Percentiles rank a stretch among this genome's conserved stretches.
These are phyloP conservation scores for Pelargonium nanum DNA, from an alignment of 345 rosid species.

Conservation along the genomic window DNA sequence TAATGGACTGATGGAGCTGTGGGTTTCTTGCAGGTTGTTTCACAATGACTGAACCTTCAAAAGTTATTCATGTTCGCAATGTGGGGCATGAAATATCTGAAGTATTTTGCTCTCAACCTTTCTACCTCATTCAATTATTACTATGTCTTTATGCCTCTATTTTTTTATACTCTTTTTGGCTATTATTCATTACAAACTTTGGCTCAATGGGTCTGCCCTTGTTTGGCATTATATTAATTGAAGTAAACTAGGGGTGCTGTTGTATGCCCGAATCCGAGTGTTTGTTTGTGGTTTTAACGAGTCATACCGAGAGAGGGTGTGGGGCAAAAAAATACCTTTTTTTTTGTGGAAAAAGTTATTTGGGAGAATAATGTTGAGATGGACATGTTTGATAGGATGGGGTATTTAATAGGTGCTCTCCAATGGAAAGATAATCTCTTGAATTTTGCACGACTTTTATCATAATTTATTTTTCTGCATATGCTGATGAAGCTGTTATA, in stretches of 20 bases:
- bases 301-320: too few species aligned
- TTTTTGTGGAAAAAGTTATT: not conserved
- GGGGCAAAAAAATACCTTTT: not conserved
- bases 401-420: not conserved
- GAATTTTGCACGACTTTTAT: not conserved
- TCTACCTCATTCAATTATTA: too few species aligned
- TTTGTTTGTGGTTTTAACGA: too few species aligned
- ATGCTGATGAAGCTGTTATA: conserved; percentile 6
- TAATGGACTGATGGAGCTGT: not conserved
- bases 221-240: too few species aligned
- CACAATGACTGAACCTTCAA: conserved; percentile 80
- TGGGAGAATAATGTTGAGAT: not conserved
- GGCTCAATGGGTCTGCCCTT: too few species aligned
- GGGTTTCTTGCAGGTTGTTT: conserved; percentile 16
- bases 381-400: not conserved
- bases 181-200: too few species aligned
- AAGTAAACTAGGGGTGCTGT: too few species aligned
- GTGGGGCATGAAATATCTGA: conserved; percentile 96
- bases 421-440: not conserved
- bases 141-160: not conserved
- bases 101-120: conserved; percentile 28
- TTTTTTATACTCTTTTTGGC: not conserved
- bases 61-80: conserved; percentile 95
- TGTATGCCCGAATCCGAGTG: too few species aligned
- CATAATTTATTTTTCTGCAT: not conserved